Conservation (phyloP, 306 rosid genomes). For the Vicia faba region DNA sequence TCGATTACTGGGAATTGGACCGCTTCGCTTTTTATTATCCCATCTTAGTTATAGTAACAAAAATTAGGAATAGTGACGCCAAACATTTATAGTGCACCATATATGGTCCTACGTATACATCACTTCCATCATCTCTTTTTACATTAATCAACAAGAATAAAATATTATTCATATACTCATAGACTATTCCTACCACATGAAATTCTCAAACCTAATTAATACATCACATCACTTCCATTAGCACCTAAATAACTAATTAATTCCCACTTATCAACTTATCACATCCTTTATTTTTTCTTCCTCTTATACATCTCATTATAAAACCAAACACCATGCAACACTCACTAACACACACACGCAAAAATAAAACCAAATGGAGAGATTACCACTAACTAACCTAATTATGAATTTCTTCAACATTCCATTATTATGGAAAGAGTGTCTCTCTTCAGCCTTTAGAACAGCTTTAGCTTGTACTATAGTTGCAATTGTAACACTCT, state of each 20-base stretch:
- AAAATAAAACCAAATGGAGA: background rate
- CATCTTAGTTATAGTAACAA: too few relatives aligned
- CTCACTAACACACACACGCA: background rate
- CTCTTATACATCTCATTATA: conserved; percentile 2
- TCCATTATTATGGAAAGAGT: conserved; percentile 46
- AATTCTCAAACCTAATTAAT: conserved; percentile 17
- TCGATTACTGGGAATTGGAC: too few relatives aligned
- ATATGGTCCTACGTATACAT: conserved; percentile 25
- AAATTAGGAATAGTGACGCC: background rate
- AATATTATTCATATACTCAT: background rate
- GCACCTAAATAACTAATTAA: background rate
- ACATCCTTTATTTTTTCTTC: background rate
- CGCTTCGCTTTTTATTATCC: too few relatives aligned
- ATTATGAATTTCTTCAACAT: background rate
- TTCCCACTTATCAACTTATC: conserved; percentile 2
- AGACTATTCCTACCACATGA: background rate
- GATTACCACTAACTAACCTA: background rate
- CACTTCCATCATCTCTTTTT: conserved; percentile 3
- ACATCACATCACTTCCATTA: conserved; percentile 15
- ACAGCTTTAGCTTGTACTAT: conserved; percentile 60
- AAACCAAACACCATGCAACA: conserved; percentile 3
- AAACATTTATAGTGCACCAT: conserved; percentile 13
- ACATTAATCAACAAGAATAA: background rate
- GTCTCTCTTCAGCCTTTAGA: conserved; percentile 61
- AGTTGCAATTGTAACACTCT: conserved; percentile 56